A percentile compares a stretch with the other conserved stretches of the same genome.
Conservation (phyloP, 1,284 basidiomycete genomes). For the Mycosarcoma maydis region DNA sequence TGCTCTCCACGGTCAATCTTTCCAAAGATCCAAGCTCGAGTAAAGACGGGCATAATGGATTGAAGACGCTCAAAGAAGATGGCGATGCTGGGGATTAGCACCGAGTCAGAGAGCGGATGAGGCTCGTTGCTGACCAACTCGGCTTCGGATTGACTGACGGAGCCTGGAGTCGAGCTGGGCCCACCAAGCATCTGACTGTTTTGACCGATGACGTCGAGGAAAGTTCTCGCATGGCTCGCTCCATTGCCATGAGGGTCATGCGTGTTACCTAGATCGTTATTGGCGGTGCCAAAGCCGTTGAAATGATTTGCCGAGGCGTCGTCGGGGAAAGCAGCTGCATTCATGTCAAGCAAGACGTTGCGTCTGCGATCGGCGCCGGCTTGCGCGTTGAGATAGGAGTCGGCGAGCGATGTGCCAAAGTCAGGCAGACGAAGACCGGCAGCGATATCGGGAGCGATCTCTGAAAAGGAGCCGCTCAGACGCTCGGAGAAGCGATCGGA, state of each 20-base stretch:
- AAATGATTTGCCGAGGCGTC: constrained; percentile 3
- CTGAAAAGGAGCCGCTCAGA: constrained; percentile 43
- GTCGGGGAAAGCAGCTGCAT: constrained; percentile 6
- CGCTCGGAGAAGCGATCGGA: constrained; percentile 26
- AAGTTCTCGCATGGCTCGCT: constrained; percentile 16
- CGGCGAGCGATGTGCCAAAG: constrained; percentile 55
- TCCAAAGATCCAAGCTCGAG: constrained; percentile 55
- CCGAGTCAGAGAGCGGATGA: constrained; percentile 52
- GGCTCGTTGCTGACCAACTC: constrained; percentile 28
- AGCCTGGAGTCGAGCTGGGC: constrained; percentile 32
- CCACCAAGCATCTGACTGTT: constrained; percentile 29
- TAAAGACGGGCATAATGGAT: constrained; percentile 65
- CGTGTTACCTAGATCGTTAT: constrained; percentile 6
- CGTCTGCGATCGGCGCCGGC: constrained; percentile 35
- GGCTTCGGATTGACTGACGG: constrained; percentile 20
- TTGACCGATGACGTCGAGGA: constrained; percentile 47
- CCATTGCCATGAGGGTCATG: constrained; percentile 21
- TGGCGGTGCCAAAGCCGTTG: constrained; percentile 8
- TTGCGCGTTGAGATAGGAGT: constrained; percentile 52
- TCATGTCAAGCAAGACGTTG: constrained; percentile 44
- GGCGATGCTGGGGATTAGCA: constrained; percentile 58
- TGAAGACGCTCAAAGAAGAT: constrained; percentile 64
- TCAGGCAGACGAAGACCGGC: constrained; percentile 49
- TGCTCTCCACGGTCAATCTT: constrained; percentile 59
- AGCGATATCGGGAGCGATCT: constrained; percentile 39